Conservation (phyloP, 441 rosid genomes). For the Pelargonium myrrhifolium region DNA sequence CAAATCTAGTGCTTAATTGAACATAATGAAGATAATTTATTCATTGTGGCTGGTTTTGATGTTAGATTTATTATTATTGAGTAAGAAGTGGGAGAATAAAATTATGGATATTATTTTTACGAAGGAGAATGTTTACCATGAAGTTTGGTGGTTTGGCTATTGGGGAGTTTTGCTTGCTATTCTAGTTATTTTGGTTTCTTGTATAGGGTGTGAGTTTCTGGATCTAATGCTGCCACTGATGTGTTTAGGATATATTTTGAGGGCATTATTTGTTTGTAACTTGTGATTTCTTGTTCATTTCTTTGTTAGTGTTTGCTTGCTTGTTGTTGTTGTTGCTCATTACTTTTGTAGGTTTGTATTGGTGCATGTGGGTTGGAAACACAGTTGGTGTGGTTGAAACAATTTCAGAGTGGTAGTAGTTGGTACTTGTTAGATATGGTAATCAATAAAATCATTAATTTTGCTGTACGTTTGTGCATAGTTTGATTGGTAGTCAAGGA, state of each 20-base stretch:
- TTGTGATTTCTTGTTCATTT: background rate
- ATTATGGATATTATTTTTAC: background rate
- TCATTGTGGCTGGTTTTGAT: background rate
- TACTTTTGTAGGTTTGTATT: constrained; percentile 6
- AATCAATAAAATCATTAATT: background rate
- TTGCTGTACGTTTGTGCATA: constrained; percentile 6
- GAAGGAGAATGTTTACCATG: background rate
- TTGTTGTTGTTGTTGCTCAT: constrained; percentile 1
- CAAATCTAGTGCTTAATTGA: background rate
- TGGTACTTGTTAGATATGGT: background rate
- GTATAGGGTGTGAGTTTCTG: background rate
- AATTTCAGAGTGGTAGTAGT: background rate
- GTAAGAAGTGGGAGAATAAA: background rate
- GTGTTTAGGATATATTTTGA: background rate
- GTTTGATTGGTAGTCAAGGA: constrained; percentile 5
- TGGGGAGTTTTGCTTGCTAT: background rate
- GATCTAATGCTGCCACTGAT: background rate
- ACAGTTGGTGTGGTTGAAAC: background rate
- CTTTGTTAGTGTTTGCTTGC: no score
- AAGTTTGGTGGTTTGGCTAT: background rate
- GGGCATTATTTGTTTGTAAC: background rate
- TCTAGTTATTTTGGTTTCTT: constrained; percentile 6
- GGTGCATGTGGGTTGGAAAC: constrained; percentile 6
- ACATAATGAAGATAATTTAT: background rate
- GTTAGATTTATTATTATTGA: background rate